Evolutionary conservation across 805 yeast species (phyloP).

Genomic region (Pichia nakasei): DNA sequence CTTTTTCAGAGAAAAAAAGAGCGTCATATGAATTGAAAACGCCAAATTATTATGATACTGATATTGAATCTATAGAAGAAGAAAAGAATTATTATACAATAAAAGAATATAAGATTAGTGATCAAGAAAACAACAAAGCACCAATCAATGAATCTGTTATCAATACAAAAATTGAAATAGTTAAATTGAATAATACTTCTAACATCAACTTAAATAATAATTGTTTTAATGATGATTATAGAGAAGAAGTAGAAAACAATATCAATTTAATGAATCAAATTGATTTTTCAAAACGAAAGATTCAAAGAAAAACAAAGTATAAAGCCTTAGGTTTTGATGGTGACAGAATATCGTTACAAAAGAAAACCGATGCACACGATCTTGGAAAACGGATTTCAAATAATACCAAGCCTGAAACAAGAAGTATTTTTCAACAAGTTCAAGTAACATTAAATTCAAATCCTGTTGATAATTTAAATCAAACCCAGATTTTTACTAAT

Average conservation of each 20-base stretch:
- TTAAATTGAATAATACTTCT: no score
- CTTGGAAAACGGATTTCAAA: conserved; percentile 1
- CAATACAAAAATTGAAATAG: not conserved
- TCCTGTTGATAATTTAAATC: not conserved
- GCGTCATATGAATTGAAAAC: not conserved
- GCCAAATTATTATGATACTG: not conserved
- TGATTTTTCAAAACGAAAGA: not conserved
- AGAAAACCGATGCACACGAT: not conserved
- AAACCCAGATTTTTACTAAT: not conserved
- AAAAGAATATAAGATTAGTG: not conserved
- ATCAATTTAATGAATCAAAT: not conserved
- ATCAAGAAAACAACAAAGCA: not conserved
- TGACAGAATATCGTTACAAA: not conserved
- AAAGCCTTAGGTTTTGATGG: not conserved
- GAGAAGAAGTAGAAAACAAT: no score
- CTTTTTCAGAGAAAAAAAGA: not conserved
- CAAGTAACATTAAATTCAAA: not conserved
- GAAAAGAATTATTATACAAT: no score
- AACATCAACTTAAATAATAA: no score
- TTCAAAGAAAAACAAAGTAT: not conserved
- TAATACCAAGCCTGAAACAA: not conserved
- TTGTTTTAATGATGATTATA: not conserved
- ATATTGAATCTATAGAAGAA: no score
- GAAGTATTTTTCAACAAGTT: not conserved
- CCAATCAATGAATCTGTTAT: not conserved